These are phyloP conservation scores for Xanthoconium separans DNA, from an alignment of 1,284 basidiomycete genomes.

Conservation along the genomic window DNA sequence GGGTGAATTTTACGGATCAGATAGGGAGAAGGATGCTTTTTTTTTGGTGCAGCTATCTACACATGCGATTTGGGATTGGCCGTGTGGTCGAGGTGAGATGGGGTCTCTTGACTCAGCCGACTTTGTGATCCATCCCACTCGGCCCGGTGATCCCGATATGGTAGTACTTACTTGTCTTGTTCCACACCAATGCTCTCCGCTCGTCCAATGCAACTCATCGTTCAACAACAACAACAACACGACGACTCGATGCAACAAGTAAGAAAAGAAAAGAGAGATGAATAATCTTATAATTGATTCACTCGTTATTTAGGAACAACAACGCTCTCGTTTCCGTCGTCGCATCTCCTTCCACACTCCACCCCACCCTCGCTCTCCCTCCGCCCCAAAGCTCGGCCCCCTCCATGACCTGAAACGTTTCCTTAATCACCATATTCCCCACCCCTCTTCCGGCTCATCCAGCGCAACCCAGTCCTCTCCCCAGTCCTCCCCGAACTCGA, in stretches of 20 bases:
- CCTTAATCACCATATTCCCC: constrained; percentile 84
- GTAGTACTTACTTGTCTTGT: constrained; percentile 2
- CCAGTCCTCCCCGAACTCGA: constrained; percentile 23
- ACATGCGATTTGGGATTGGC: too few relatives aligned
- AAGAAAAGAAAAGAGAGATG: too few relatives aligned
- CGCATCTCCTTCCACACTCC: constrained; percentile 21
- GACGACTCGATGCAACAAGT: too few relatives aligned
- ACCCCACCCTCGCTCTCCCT: constrained; percentile 7
- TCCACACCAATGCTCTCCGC: constrained; percentile 37
- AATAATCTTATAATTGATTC: too few relatives aligned
- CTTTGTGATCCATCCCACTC: constrained; percentile 11
- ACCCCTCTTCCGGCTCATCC: constrained; percentile 29
- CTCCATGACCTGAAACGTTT: constrained; percentile 91
- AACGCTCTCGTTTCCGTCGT: constrained; percentile 19
- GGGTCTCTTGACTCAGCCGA: constrained; percentile 11
- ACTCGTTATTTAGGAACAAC: too few relatives aligned
- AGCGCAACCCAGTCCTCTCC: constrained; percentile 19
- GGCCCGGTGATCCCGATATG: constrained; percentile 20
- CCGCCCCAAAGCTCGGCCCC: constrained; percentile 54
- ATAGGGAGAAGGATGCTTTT: background rate
- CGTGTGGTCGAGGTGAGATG: too few relatives aligned
- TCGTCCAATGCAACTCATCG: constrained; percentile 39
- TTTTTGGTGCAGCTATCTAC: too few relatives aligned
- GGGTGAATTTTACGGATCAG: constrained; percentile 36
- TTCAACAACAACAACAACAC: background rate